Evolutionary conservation across 306 rosid genomes (phyloP).

Genomic region (Hippophae rhamnoides): DNA sequence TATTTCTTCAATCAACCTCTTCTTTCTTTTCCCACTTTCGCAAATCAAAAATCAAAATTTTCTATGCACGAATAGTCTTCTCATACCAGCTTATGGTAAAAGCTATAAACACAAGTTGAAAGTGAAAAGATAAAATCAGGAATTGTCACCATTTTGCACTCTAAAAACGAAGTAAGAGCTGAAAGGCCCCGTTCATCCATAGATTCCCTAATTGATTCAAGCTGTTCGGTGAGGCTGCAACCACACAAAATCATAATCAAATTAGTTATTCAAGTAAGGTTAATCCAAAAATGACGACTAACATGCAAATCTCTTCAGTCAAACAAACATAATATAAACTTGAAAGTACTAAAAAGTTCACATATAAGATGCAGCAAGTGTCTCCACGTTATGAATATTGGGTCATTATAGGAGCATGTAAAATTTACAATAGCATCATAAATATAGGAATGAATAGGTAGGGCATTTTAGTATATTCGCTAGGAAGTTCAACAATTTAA

Average conservation of each 20-base stretch:
- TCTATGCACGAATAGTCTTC: no score
- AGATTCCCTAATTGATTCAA: slow-evolving; percentile 66
- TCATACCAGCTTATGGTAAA: background rate
- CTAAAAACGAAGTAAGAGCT: slow-evolving; percentile 60
- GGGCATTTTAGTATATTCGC: no score
- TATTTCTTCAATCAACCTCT: no score
- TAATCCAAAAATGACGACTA: slow-evolving; percentile 10
- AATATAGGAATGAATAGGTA: no score
- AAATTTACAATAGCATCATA: no score
- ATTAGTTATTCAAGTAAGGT: slow-evolving; percentile 6
- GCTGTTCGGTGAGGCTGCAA: slow-evolving; percentile 89
- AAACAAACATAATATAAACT: background rate
- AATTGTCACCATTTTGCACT: slow-evolving; percentile 60
- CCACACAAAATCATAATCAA: slow-evolving; percentile 20
- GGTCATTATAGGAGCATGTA: no score
- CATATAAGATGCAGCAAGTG: no score
- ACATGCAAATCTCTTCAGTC: background rate
- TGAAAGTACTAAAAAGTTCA: background rate
- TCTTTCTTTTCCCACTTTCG: no score
- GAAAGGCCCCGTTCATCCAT: slow-evolving; percentile 49
- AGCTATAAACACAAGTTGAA: background rate
- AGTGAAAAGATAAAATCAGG: slow-evolving; percentile 14
- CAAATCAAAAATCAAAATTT: no score
- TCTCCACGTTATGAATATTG: no score
- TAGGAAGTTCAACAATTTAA: no score